phyloP scores from a whole-genome alignment of 2,329 filamentous ascomycete genomes.

The Aspergillus sp. region DNA sequence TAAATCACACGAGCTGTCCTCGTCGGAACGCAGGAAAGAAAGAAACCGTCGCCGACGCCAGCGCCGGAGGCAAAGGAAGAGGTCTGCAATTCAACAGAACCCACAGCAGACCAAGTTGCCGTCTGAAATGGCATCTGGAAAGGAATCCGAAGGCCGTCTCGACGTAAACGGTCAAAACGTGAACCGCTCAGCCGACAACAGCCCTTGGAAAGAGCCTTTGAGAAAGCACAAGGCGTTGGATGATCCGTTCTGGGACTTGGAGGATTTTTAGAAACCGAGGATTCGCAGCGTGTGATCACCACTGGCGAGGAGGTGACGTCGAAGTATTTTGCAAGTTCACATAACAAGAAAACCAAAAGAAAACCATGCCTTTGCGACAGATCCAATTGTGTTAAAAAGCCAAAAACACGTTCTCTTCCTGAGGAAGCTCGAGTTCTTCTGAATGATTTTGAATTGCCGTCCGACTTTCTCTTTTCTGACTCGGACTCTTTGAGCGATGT shows the following conservation, averaged over 20 bases:
- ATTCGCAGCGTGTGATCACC: conserved; percentile 30
- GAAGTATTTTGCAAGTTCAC: conserved; percentile 21
- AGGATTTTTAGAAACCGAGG: conserved; percentile 31
- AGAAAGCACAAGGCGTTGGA: background rate
- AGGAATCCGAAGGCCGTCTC: background rate
- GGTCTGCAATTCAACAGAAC: background rate
- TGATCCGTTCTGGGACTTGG: conserved; percentile 15
- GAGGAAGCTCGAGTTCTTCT: conserved; percentile 10
- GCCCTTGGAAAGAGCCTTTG: background rate
- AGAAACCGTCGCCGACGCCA: background rate
- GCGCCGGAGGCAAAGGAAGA: background rate
- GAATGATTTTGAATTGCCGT: conserved; percentile 7
- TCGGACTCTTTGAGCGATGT: conserved; percentile 31
- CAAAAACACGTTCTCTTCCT: conserved; percentile 4
- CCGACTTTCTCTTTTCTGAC: conserved; percentile 23
- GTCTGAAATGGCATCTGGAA: background rate
- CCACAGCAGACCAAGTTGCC: background rate
- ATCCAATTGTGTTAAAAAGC: background rate
- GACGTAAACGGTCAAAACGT: background rate
- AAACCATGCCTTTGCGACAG: background rate
- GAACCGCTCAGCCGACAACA: background rate
- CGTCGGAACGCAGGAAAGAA: too few relatives aligned
- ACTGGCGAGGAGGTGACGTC: conserved; percentile 32
- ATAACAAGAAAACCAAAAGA: background rate
- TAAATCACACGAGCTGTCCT: too few relatives aligned